A percentile compares a stretch with the other conserved stretches of the same genome.
These are phyloP conservation scores for Eimeria necatrix DNA, from an alignment of 169 alveolate species.

Conservation along the genomic window DNA sequence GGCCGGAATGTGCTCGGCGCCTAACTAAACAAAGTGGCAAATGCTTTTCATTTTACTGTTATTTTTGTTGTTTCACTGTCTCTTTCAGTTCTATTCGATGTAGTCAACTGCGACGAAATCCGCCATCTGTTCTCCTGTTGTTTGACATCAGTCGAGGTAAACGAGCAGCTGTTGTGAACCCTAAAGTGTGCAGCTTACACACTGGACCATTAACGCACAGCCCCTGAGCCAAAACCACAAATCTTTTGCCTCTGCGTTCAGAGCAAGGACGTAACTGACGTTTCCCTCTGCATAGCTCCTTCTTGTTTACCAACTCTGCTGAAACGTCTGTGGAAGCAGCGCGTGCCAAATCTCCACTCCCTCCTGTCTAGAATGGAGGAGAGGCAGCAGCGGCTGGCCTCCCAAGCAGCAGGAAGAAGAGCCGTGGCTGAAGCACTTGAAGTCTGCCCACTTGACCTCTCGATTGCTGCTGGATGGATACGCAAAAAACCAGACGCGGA, in stretches of 20 bases:
- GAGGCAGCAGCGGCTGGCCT: background rate
- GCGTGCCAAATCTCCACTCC: conserved; percentile 39
- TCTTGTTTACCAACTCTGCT: conserved; percentile 27
- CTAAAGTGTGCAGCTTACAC: background rate
- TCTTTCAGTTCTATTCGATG: conserved; percentile 33
- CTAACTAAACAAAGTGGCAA: too few relatives aligned
- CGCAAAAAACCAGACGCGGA: background rate
- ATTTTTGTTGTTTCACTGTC: background rate
- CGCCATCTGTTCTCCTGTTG: conserved; percentile 64
- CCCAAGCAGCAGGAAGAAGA: conserved; percentile 25
- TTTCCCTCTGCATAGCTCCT: conserved; percentile 49
- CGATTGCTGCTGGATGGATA: conserved; percentile 59
- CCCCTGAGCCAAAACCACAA: background rate
- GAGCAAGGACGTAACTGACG: conserved; percentile 55
- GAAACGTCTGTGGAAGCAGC: conserved; percentile 54
- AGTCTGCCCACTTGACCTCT: conserved; percentile 59
- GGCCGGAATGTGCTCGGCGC: too few relatives aligned
- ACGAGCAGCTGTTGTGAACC: background rate
- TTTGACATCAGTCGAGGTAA: conserved; percentile 34
- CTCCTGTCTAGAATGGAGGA: conserved; percentile 5
- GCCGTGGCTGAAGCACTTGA: conserved; percentile 37
- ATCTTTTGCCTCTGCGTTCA: background rate
- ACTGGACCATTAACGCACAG: background rate
- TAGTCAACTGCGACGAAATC: conserved; percentile 36
- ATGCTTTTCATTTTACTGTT: too few relatives aligned